A percentile compares a stretch with the other conserved stretches of the same genome.
These are phyloP conservation scores for Withania somnifera DNA, from an alignment of 305 asterid species.

Conservation along the genomic window DNA sequence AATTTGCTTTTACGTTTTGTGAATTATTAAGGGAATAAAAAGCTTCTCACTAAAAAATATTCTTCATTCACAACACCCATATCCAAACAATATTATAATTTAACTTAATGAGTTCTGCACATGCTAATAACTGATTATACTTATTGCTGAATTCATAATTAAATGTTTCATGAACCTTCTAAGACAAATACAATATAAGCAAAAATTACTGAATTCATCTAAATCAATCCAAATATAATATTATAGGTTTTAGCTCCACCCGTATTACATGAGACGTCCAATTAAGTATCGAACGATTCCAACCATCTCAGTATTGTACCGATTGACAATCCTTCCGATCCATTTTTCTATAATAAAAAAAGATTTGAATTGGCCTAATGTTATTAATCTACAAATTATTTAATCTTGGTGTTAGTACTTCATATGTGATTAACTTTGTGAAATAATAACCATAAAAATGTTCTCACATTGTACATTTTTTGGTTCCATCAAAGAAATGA, in stretches of 20 bases:
- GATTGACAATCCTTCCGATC: not conserved
- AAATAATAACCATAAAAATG: no score
- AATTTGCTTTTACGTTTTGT: not conserved
- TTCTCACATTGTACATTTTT: no score
- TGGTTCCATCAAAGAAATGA: no score
- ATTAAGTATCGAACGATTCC: not conserved
- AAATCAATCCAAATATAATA: not conserved
- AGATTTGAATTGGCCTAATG: not conserved
- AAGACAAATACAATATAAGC: not conserved
- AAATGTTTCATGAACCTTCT: no score
- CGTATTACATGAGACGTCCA: not conserved
- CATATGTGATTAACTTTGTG: no score
- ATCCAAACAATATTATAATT: not conserved
- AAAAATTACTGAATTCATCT: not conserved
- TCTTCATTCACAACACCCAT: not conserved
- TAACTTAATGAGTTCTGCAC: not conserved
- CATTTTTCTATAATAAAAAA: not conserved
- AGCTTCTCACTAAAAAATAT: fast-evolving
- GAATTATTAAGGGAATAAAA: not conserved
- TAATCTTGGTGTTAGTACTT: no score
- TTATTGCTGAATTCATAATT: no score
- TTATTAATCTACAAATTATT: not conserved
- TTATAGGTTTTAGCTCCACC: not conserved
- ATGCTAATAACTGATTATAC: no score
- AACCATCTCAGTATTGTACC: not conserved